These are phyloP conservation scores for Plenodomus tracheiphilus DNA, from an alignment of 2,329 filamentous ascomycete species.

Conservation along the genomic window DNA sequence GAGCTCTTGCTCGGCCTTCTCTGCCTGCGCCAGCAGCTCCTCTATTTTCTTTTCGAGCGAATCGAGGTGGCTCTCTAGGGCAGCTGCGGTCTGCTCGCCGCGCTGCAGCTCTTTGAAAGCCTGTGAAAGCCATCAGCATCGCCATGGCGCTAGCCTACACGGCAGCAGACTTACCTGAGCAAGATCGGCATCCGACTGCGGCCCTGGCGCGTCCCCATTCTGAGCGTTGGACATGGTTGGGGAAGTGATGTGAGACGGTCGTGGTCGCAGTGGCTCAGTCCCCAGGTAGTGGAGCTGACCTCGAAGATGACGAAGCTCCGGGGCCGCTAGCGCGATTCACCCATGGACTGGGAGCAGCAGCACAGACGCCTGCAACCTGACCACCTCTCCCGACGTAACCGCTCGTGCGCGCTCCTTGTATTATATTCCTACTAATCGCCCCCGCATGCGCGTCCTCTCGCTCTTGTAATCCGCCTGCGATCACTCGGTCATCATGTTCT, in stretches of 20 bases:
- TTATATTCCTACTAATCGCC: slow-evolving; percentile 7
- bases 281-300: slow-evolving; percentile 15
- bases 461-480: slow-evolving; percentile 22
- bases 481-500: slow-evolving; percentile 70
- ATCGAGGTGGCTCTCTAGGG: slow-evolving; percentile 58
- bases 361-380: slow-evolving; percentile 29
- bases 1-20: slow-evolving; percentile 43
- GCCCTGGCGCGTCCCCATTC: slow-evolving; percentile 26
- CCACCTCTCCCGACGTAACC: slow-evolving; percentile 21
- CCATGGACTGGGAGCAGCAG: slow-evolving; percentile 20
- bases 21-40: slow-evolving; percentile 54
- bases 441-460: slow-evolving; percentile 25
- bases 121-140: slow-evolving; percentile 30
- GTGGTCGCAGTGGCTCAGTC: slow-evolving; percentile 19
- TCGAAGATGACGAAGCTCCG: slow-evolving; percentile 33
- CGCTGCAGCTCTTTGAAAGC: slow-evolving; percentile 56
- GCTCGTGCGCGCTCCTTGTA: slow-evolving; percentile 18
- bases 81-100: slow-evolving; percentile 60
- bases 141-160: background rate
- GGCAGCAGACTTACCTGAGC: slow-evolving; percentile 30
- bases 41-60: slow-evolving; percentile 60
- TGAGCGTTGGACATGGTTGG: slow-evolving; percentile 39
- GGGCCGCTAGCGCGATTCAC: slow-evolving; percentile 32
- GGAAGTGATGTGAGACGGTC: slow-evolving; percentile 10
- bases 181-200: slow-evolving; percentile 38